phyloP scores from a whole-genome alignment of 2,329 filamentous ascomycete genomes.

The Teratosphaeria gauchensis region DNA sequence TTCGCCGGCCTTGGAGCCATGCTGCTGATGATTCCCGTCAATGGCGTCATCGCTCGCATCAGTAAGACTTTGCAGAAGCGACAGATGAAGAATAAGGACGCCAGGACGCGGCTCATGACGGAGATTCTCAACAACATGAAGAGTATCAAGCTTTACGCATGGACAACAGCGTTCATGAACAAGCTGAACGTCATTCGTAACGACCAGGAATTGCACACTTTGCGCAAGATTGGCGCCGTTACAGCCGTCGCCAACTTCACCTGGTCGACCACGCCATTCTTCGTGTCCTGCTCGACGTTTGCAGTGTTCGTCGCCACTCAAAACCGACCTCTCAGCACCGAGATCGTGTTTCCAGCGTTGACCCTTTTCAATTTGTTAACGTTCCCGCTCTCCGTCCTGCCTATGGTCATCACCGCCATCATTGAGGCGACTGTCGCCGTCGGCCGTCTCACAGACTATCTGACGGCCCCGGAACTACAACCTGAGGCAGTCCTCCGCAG shows the following conservation, averaged over 20 bases:
- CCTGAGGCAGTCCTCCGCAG: conserved; percentile 65
- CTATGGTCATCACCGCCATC: conserved; percentile 95
- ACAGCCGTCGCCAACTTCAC: conserved; percentile 95
- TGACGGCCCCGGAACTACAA: conserved; percentile 84
- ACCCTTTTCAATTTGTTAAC: conserved; percentile 94
- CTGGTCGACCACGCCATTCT: conserved; percentile 93
- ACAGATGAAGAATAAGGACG: conserved; percentile 99
- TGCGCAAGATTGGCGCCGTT: conserved; percentile 89
- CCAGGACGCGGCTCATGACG: conserved; percentile 83
- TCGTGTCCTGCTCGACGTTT: conserved; percentile 95
- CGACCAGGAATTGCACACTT: conserved; percentile 86
- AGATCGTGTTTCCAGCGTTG: conserved; percentile 88
- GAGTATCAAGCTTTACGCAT: conserved; percentile 94
- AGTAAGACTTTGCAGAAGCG: conserved; percentile 93
- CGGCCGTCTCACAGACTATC: conserved; percentile 71
- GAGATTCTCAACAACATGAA: conserved; percentile 99
- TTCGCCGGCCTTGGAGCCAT: conserved; percentile 90
- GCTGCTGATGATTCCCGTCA: conserved; percentile 95
- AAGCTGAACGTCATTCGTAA: conserved; percentile 95
- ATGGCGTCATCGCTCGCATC: conserved; percentile 79
- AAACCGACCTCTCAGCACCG: conserved; percentile 72
- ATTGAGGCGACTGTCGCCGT: conserved; percentile 94
- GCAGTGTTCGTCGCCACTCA: conserved; percentile 83
- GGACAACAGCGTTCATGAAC: conserved; percentile 95
- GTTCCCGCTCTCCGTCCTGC: conserved; percentile 85